phyloP scores from a whole-genome alignment of 148 eudicot genomes.

The Heliamphora exappendiculata region DNA sequence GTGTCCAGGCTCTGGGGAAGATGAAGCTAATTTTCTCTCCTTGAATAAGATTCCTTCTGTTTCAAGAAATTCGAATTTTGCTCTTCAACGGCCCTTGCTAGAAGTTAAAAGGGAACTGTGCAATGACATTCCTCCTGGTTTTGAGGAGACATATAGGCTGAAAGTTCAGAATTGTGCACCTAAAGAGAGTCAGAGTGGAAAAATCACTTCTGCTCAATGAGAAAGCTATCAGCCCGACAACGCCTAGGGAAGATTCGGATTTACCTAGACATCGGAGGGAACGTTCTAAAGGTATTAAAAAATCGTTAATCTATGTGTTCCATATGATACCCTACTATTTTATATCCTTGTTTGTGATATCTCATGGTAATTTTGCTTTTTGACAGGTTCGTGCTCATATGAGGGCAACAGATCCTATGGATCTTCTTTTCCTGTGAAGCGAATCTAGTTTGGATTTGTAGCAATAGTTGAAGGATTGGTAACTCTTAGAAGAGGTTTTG shows the following conservation, averaged over 20 bases:
- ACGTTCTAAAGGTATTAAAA: not conserved
- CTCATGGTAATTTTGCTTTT: not conserved
- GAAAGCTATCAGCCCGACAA: not conserved
- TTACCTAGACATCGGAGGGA: not conserved
- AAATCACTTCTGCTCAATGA: not conserved
- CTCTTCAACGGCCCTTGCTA: not conserved
- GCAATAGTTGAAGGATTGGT: not conserved
- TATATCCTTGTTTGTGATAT: no score
- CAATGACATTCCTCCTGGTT: conserved; percentile 15
- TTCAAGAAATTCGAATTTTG: not conserved
- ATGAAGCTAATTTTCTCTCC: not conserved
- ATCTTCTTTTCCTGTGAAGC: not conserved
- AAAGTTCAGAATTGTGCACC: not conserved
- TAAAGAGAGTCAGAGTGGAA: not conserved
- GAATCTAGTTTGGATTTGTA: not conserved
- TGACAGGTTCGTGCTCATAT: not conserved
- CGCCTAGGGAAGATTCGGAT: not conserved
- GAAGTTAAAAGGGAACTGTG: not conserved
- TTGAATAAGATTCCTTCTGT: conserved; percentile 2
- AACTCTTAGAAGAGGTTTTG: not conserved
- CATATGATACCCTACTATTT: not conserved
- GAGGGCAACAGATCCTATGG: not conserved
- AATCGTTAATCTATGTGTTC: not conserved
- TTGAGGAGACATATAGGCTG: conserved; percentile 3
- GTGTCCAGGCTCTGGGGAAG: not conserved